Base-by-base conservation (phyloP, 768 basidiomycete genomes). In the Neoboletus magnificus region DNA sequence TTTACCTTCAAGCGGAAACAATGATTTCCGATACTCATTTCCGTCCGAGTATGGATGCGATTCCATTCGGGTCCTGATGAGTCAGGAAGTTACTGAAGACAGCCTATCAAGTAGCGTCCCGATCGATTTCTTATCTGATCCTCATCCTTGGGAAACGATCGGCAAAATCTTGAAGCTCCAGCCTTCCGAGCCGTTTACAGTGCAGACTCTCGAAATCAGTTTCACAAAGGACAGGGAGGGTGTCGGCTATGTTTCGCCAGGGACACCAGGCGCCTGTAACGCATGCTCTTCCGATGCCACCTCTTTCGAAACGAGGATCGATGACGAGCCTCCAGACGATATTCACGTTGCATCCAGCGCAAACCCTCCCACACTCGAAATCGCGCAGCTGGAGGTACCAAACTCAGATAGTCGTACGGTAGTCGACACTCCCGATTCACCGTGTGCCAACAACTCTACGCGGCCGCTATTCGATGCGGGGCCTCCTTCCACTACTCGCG, bases 141-240 rank as follows among this genome's bases (percentile, higher is more conserved):
- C 69, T 5, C 59, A 67, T 45, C 69, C 69, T 15, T 71, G 69
- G 69, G 60, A 62, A 44, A 65, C 69, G 22, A 72, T 71, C n/a
- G 63, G 62, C 27, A 65, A 29, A 27, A 67, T 72, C 4, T 45
- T 70, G 22, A 50, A 60, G n/a, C 58, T 70, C 40, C 3, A 54
- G 27, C 48, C 50, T 52, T 27, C 42, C 3, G 32, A 46, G 36
- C 40, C 36, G 49, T 41, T 39, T 11, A 16, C 37, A n/a, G 25
- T 12, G 1, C 56, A 40, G 10, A 32, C 44, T 20, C 29, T 48
- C 18, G 29, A 50, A 36, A 27, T 71, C 36, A 5, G 7, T 33
- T 65, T 67, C 43, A 69, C 66, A n/a, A 54, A 46, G 33, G 57
- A 48, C 20, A 62, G 65, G 50, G 61, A 71, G 16, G 71, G 71